phyloP scores from a whole-genome alignment of 2,329 filamentous ascomycete genomes.

The Pyrenochaeta sp. region DNA sequence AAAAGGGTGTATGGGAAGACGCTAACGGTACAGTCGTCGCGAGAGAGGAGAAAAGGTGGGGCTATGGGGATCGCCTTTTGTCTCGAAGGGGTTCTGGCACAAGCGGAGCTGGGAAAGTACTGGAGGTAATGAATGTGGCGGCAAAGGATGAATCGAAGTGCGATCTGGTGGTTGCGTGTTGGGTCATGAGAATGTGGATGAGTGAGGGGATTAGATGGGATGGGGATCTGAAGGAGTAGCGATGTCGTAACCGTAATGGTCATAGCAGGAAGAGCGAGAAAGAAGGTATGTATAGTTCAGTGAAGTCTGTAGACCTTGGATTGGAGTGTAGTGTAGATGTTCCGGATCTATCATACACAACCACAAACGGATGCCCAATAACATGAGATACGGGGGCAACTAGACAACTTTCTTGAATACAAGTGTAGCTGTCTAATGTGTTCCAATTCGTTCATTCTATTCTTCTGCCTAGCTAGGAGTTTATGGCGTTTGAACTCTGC shows the following conservation, averaged over 20 bases:
- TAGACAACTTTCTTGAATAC: too few species aligned
- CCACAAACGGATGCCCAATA: too few species aligned
- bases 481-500: too few species aligned
- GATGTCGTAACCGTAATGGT: not conserved
- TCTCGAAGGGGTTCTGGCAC: not conserved
- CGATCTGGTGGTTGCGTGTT: slow-evolving; percentile 38
- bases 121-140: slow-evolving; percentile 19
- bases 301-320: too few species aligned
- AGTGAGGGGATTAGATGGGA: slow-evolving; percentile 27
- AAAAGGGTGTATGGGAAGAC: slow-evolving; percentile 30
- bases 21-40: slow-evolving; percentile 22
- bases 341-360: too few species aligned
- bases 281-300: too few species aligned
- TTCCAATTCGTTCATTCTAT: too few species aligned
- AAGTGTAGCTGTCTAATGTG: too few species aligned
- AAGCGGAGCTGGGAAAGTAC: slow-evolving; percentile 5
- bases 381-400: too few species aligned
- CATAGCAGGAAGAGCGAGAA: too few species aligned
- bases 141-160: slow-evolving; percentile 14
- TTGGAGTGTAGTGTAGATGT: too few species aligned
- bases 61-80: not conserved
- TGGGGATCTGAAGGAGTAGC: slow-evolving; percentile 20
- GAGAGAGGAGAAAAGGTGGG: slow-evolving; percentile 11
- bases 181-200: slow-evolving; percentile 36
- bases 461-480: too few species aligned